phyloP scores from a whole-genome alignment of 164 flowering plant species.

The Hamamelis virginiana region DNA sequence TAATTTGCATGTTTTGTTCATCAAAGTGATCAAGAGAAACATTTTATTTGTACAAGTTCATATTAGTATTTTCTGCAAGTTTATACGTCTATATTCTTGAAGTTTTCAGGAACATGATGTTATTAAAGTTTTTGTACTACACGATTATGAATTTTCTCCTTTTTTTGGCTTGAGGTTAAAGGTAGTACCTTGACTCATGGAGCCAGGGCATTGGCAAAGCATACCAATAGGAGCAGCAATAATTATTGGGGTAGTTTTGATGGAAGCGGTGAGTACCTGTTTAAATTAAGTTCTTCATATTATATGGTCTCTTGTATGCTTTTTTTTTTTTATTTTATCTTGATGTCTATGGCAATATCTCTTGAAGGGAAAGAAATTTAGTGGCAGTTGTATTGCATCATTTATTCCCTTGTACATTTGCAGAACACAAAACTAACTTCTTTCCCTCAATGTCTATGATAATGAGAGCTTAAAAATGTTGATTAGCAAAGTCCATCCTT shows the following conservation, averaged over 20 bases:
- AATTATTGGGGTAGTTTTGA: conserved; percentile 61
- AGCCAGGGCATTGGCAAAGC: conserved; percentile 85
- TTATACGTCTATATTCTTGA: background rate
- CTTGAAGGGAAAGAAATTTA: background rate
- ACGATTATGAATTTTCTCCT: conserved; percentile 3
- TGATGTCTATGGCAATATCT: background rate
- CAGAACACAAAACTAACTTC: too few species aligned
- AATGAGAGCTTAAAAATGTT: too few species aligned
- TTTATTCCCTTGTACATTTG: too few species aligned
- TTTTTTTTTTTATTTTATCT: background rate
- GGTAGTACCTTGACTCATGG: conserved; percentile 62
- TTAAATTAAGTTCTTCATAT: background rate
- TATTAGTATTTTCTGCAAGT: background rate
- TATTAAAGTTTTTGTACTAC: background rate
- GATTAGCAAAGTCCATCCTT: too few species aligned
- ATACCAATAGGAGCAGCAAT: conserved; percentile 51
- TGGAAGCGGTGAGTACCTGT: conserved; percentile 59
- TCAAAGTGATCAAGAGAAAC: background rate
- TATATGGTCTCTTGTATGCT: background rate
- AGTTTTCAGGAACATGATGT: background rate
- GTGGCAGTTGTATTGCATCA: too few species aligned
- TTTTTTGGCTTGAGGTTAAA: conserved; percentile 48
- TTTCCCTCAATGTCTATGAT: too few species aligned
- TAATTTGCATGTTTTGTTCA: background rate
- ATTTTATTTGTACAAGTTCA: too few species aligned